Base-by-base conservation (phyloP, 2,329 filamentous ascomycete genomes). In the Fonsecaea multimorphosa region DNA sequence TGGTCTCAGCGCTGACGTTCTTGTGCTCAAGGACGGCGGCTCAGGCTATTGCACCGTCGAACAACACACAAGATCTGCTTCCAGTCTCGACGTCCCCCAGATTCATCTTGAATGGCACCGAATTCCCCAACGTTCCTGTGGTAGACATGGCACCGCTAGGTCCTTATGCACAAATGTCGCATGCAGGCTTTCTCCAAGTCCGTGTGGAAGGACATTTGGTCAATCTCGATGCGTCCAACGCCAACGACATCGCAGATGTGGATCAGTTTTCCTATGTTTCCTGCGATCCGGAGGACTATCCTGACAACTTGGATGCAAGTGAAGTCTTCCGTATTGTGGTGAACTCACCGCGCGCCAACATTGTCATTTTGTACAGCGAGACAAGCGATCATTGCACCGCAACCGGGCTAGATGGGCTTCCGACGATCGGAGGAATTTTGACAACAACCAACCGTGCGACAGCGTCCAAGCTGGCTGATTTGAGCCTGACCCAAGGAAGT, bases 361-460 rank as follows among this genome's bases (percentile, higher is more conserved):
- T 77, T 11, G 72, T 81, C 19, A 68, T 81, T 38, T 69, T 81
- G 19, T 82, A 81, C 69, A 80, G 75, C 68, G 69, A 71, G n/a
- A 72, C 74, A 34, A 73, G 73, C n/a, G 66, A 74, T 8, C 76
- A 78, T 69, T 82, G 80, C 67, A 75, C 73, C 44, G 76, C 77
- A 29, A 74, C 73, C 1, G 66, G 71, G 31, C 68, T 71, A 9
- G 52, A 54, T 22, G 73, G 70, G 69, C 71, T 66, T 29, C 66
- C 46, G 60, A 68, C 63, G 51, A 79, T 75, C 61, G 59, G 38
- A 52, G 73, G 75, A 64, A 70, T 81, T 58, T 78, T 81, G 59
- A 80, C 79, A 5, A 68, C 79, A 8, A 61, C 74, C 29, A 69
- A 73, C 36, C 58, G 71, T 5, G 55, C 54, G 53, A 19, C 67